Base-by-base conservation (phyloP, 371 early-diverging fungal species). In the Fennellomyces sp. region DNA sequence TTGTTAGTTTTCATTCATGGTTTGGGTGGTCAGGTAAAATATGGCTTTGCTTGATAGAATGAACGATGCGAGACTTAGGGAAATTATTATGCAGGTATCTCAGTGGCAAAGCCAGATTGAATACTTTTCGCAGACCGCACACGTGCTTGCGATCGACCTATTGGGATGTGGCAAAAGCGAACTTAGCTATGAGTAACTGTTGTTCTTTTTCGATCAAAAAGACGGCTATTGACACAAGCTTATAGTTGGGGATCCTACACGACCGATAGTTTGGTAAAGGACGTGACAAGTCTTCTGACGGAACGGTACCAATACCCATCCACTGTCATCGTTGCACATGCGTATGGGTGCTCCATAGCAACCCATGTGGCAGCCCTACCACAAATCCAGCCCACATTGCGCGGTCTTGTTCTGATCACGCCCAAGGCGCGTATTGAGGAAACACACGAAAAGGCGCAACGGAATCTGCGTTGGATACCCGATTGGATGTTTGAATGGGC, bases 1-100 rank as follows among this genome's bases (percentile, higher is more conserved):
- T 58, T 87, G 12, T 61, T 90, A 27, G 82, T 89, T 6, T 88
- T 90, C 66, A 84, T 90, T 45, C 90, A 90, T 61, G 90, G 90
- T 11, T 64, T 90, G 28, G 90, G 90, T 23, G 89, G 86, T 36
- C 90, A 89, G 76, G 88, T 87, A 75, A 73, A 28, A 45, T 17
- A 17, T 26, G 26, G 10, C n/a, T n/a, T n/a, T n/a, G n/a, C 11
- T 5, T 12, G 5, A 21, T 29, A 31, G 26, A 42, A 50, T 4
- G n/a, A 35, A 13, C 17, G 33, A 31, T 36, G 36, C 6, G 39
- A 26, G 41, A 49, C 23, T 51, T 36, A n/a, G 26, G 33, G 17
- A 13, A 27, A 59, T 53, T 39, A 48, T 12, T 54, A n/a, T 52
- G 48, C 21, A 88, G 88, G 81, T 79, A 48, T 73, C 81, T 63